Evolutionary conservation across 345 rosid species (phyloP), one percentile per base, ranked within the genome.

Genomic region (Isatis tinctoria): DNA sequence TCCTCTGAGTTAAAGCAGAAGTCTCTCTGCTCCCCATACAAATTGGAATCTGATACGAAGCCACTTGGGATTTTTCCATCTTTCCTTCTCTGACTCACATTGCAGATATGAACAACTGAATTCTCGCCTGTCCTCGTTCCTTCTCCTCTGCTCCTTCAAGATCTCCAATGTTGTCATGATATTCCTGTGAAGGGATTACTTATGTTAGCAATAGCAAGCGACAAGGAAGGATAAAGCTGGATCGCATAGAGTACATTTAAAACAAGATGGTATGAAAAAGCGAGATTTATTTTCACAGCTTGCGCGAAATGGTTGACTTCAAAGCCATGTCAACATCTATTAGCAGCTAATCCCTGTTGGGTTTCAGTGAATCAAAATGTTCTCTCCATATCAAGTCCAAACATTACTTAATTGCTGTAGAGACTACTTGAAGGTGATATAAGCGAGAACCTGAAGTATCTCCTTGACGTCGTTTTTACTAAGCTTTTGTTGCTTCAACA

Each of bases 141-240:
- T 86, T 95, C 85, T 95, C 97, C 44, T 95, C 97, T 12, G 93
- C 78, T 53, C 99, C 99, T 32, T 95, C 99, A 11, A 95, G 51
- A 76, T 92, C 97, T 16, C 99, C 99, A 33, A 94, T 86, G 83
- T 91, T 91, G 78, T 92, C 96, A 39, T 94, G 97, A 82, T 88
- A 91, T 74, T 92, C 99, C 97, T 94, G 86, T 27, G 1, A 20
- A 37, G 11, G 65, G 16, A 10, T 27, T 74, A n/a, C 22, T 49
- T 39, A 28, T 40, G 17, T 62, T 28, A 72, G 43, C 35, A 18
- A 49, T 1, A 52, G 58, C 33, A 28, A 30, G 8, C 10, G 39
- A 24, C 14, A 60, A 28, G 14, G 35, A 37, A 18, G 16, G 0
- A 47, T 7, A 48, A 37, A 51, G 20, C 3, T 18, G 32, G 54